Evolutionary conservation across 1,284 basidiomycete genomes (phyloP).

Genomic region (Trametes polyzona): DNA sequence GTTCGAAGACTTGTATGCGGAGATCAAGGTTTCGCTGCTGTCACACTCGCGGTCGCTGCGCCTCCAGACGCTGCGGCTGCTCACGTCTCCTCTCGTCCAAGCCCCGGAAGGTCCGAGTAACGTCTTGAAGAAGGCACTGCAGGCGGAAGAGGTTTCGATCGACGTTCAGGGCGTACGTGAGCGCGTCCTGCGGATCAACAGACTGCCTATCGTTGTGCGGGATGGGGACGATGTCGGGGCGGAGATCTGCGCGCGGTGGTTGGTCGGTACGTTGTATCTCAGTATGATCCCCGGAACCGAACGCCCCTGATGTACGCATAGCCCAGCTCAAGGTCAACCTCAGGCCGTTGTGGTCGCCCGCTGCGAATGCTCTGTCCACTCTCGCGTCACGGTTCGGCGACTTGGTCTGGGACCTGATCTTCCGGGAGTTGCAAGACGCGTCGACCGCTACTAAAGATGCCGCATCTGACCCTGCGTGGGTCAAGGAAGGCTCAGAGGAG

Average conservation of each 20-base stretch:
- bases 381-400: constrained; percentile 67
- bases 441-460: constrained; percentile 22
- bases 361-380: constrained; percentile 67
- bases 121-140: constrained; percentile 65
- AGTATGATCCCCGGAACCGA: too few relatives aligned
- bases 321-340: constrained; percentile 93
- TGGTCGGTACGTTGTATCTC: constrained; percentile 49
- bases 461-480: constrained; percentile 29
- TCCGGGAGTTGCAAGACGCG: constrained; percentile 56
- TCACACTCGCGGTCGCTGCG: constrained; percentile 65
- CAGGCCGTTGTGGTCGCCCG: constrained; percentile 87
- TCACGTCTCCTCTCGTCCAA: constrained; percentile 51
- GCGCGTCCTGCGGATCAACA: constrained; percentile 72
- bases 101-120: constrained; percentile 51
- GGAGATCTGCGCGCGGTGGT: constrained; percentile 64
- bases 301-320: constrained; percentile 30
- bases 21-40: constrained; percentile 50
- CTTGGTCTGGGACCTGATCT: constrained; percentile 73
- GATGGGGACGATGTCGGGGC: constrained; percentile 56
- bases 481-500: constrained; percentile 27
- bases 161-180: constrained; percentile 84
- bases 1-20: constrained; percentile 51
- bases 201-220: constrained; percentile 57
- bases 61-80: constrained; percentile 56
- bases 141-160: constrained; percentile 75